phyloP scores from a whole-genome alignment of 2,329 filamentous ascomycete genomes.

The Aspergillus luchuensis region DNA sequence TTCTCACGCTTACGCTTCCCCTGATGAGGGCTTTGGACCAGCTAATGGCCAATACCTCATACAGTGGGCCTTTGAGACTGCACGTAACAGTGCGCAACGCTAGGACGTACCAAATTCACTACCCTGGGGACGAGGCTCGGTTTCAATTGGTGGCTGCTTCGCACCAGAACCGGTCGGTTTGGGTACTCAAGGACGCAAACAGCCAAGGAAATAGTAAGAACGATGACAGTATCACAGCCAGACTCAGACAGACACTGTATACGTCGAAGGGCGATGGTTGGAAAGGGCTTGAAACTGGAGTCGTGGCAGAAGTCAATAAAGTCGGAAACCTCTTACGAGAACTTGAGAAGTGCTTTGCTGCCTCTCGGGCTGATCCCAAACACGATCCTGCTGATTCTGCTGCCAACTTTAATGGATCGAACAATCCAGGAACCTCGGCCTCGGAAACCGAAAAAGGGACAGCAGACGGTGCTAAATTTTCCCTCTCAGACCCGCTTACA shows the following conservation, averaged over 20 bases:
- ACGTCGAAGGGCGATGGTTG: slow-evolving; percentile 42
- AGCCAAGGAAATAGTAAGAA: slow-evolving; percentile 20
- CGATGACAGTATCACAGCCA: slow-evolving; percentile 24
- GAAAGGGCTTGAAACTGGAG: slow-evolving; percentile 43
- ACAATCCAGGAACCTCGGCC: neutral
- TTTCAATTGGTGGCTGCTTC: slow-evolving; percentile 36
- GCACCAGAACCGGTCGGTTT: slow-evolving; percentile 33
- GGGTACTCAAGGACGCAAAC: slow-evolving; percentile 38
- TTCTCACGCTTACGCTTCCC: slow-evolving; percentile 41
- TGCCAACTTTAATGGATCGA: neutral
- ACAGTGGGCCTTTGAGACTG: slow-evolving; percentile 27
- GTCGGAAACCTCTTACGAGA: slow-evolving; percentile 36
- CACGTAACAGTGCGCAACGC: slow-evolving; percentile 41
- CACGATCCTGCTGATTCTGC: neutral
- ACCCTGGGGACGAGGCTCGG: slow-evolving; percentile 34
- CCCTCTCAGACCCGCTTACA: neutral
- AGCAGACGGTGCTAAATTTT: neutral
- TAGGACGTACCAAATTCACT: slow-evolving; percentile 39
- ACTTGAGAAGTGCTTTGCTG: slow-evolving; percentile 34
- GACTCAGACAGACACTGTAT: slow-evolving; percentile 38
- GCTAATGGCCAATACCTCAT: slow-evolving; percentile 31
- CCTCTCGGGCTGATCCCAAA: slow-evolving; percentile 8
- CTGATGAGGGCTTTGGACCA: slow-evolving; percentile 41
- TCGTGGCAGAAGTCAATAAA: slow-evolving; percentile 35
- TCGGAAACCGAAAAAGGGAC: neutral